Percentiles rank a stretch among this genome's conserved stretches.
These are phyloP conservation scores for Zopfochytrium polystomum DNA, from an alignment of 371 early-diverging fungal genomes.

Conservation along the genomic window DNA sequence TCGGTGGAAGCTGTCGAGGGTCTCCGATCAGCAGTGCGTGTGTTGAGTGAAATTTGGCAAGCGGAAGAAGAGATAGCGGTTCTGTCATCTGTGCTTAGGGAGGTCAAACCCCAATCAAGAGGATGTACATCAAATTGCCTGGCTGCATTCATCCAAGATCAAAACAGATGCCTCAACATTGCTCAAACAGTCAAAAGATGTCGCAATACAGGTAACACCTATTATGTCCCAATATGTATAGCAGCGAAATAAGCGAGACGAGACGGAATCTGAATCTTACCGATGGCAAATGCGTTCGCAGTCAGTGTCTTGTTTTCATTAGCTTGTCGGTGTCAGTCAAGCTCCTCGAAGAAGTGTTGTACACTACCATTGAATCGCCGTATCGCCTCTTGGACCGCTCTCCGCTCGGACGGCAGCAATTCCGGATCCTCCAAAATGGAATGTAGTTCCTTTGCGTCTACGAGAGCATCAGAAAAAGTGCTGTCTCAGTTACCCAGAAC, in stretches of 20 bases:
- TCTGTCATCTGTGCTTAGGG: conserved; percentile 69
- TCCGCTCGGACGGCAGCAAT: conserved; percentile 45
- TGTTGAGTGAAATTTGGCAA: conserved; percentile 60
- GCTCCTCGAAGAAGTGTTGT: not conserved
- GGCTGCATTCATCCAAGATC: conserved; percentile 83
- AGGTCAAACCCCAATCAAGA: conserved; percentile 69
- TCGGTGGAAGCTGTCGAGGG: conserved; percentile 88
- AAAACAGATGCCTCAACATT: conserved; percentile 62
- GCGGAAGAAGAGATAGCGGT: conserved; percentile 80
- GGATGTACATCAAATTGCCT: conserved; percentile 70
- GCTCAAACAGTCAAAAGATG: conserved; percentile 67
- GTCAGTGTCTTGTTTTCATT: conserved; percentile 53
- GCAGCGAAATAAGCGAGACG: not conserved
- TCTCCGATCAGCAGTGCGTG: conserved; percentile 87
- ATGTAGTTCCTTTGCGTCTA: conserved; percentile 69
- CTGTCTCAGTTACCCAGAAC: not conserved
- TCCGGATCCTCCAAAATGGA: conserved; percentile 62
- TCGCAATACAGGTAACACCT: conserved; percentile 79
- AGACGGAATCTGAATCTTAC: conserved; percentile 7
- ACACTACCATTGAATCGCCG: conserved; percentile 51
- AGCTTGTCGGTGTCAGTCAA: conserved; percentile 11
- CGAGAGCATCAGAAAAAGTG: not conserved
- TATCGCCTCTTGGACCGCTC: conserved; percentile 59
- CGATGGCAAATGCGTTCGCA: conserved; percentile 54
- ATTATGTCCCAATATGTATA: conserved; percentile 18